Evolutionary conservation across 1,284 basidiomycete genomes (phyloP).

Genomic region (Boletus hoseneyae): DNA sequence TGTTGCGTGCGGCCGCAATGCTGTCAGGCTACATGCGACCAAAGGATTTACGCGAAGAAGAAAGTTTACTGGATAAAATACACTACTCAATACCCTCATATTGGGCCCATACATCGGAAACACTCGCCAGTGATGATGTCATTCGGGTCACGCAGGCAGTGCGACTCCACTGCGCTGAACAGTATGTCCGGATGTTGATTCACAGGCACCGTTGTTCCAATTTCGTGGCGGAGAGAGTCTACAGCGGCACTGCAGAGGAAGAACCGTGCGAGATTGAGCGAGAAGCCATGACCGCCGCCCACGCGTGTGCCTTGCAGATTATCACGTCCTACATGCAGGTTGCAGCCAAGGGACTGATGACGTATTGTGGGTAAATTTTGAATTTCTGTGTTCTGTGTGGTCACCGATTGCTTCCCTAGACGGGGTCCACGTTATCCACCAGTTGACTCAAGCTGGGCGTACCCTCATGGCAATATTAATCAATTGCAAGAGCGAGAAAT

Average conservation of each 20-base stretch:
- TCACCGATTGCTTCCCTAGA: conserved; percentile 43
- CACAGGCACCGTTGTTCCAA: conserved; percentile 74
- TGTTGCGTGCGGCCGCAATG: conserved; percentile 54
- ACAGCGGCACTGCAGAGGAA: conserved; percentile 44
- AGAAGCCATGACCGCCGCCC: conserved; percentile 67
- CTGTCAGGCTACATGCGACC: conserved; percentile 52
- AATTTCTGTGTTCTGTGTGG: conserved; percentile 3
- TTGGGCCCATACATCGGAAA: conserved; percentile 79
- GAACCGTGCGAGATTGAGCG: conserved; percentile 61
- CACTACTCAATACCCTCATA: conserved; percentile 65
- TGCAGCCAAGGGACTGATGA: conserved; percentile 86
- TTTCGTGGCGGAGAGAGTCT: conserved; percentile 60
- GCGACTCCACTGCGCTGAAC: conserved; percentile 78
- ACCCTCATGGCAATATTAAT: conserved; percentile 82
- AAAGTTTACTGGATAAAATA: conserved; percentile 77
- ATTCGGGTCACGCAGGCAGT: conserved; percentile 86
- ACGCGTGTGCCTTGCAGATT: conserved; percentile 73
- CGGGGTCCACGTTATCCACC: conserved; percentile 91
- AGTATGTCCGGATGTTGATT: conserved; percentile 79
- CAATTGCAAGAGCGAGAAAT: conserved; percentile 66
- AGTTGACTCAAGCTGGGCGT: conserved; percentile 88
- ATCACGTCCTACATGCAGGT: conserved; percentile 80
- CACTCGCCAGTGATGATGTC: conserved; percentile 80
- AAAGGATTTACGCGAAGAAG: conserved; percentile 75
- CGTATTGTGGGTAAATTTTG: conserved; percentile 68